Base-by-base conservation (phyloP, 2,329 filamentous ascomycete species). In the Capronia coronata region DNA sequence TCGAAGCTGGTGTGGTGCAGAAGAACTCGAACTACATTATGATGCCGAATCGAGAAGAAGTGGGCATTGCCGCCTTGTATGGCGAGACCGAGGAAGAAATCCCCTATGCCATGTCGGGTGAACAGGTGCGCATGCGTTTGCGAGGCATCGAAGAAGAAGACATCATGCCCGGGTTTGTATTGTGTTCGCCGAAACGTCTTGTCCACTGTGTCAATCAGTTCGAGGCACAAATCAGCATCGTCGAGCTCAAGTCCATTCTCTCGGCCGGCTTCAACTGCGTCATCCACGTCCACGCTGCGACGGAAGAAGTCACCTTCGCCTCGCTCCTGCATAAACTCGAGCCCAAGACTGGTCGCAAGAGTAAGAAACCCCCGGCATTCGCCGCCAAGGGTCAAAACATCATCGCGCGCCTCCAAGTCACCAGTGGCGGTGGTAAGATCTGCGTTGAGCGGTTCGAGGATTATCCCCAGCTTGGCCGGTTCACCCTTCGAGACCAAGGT, bases 141-240 rank as follows among this genome's bases (percentile, higher is more conserved):
- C 86, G 93, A 64, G 93, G 93, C 61, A 86, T 94, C 11, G 94
- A 98, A 74, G 93, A 98, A 72, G 94, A 98, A 72, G 93, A 98
- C 61, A 87, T 98, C 61, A 73, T 91, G 58, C 91, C 91, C 0
- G 93, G 93, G 7, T 98, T 96, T 67, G 94, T 98, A 54, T 79
- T 98, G 44, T 97, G 93, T 75, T 94, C 89, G 25, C 87, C 88
- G 14, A 94, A 94, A 75, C 84, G 93, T 60, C 80, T 93, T 25
- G 93, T 97, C 18, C 88, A 98, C 74, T 91, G 83, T 63, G 94
- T 98, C 30, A 72, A 77, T 44, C 75, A 83, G 43, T 98, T 98
- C 61, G 94, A 98, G 72, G 94, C 93, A 2, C 94, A 98, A 72
- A 95, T 98, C 64, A 84, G 88, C 52, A 89, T 98, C 57, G 75